Percentiles rank a stretch among this genome's conserved stretches.
These are phyloP conservation scores for Nephelium lappaceum DNA, from an alignment of 345 rosid genomes.

Conservation along the genomic window DNA sequence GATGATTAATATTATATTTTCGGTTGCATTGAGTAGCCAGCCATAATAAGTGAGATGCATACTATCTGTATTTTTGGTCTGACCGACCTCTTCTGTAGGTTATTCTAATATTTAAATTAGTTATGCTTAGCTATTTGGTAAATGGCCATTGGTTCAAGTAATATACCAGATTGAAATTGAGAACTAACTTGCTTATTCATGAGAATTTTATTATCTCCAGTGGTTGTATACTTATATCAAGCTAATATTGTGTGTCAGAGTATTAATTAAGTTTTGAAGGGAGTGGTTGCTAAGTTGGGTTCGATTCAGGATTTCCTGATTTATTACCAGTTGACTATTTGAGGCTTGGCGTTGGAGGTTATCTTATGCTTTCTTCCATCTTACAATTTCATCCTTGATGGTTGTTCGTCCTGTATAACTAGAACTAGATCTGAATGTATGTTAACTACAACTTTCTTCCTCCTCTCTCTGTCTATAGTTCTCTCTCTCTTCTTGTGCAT, in stretches of 20 bases:
- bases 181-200: neutral
- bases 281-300: neutral
- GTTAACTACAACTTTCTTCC: neutral
- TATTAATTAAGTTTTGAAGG: neutral
- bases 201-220: neutral
- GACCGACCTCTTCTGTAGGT: neutral
- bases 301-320: neutral
- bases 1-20: neutral
- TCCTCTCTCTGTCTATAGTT: neutral
- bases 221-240: neutral
- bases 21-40: neutral
- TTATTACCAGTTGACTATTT: neutral
- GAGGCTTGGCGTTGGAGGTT: neutral
- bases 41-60: neutral
- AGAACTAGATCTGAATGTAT: neutral
- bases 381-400: neutral
- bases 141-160: neutral
- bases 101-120: neutral
- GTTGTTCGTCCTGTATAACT: neutral
- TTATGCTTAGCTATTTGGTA: neutral
- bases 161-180: neutral
- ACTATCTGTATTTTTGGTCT: neutral
- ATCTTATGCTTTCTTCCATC: neutral
- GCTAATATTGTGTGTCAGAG: neutral
- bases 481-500: neutral